Percentiles rank a stretch among this genome's conserved stretches.
Evolutionary conservation across 352 stramenopile species (phyloP).

Genomic region (Phytophthora brassicae): DNA sequence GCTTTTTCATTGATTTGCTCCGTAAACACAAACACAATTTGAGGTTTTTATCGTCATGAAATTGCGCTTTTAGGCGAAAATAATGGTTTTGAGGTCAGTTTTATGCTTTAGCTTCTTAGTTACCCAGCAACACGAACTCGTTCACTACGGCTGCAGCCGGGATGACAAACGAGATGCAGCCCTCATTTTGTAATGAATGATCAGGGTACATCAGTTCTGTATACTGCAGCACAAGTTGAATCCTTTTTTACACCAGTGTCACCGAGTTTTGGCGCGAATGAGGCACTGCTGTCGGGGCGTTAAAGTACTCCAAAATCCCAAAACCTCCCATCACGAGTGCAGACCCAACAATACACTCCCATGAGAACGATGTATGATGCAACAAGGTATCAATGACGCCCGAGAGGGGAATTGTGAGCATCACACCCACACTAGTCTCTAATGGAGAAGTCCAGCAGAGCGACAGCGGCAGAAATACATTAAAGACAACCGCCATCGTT

Average conservation of each 20-base stretch:
- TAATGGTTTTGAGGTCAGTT: too few relatives aligned
- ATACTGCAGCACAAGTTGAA: not conserved
- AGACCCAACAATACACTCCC: slow-evolving; percentile 48
- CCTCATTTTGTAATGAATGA: not conserved
- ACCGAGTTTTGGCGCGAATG: not conserved
- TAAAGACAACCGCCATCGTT: slow-evolving; percentile 36
- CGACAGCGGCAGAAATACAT: slow-evolving; percentile 44
- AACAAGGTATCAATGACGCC: slow-evolving; percentile 46
- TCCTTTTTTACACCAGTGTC: not conserved
- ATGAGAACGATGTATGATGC: slow-evolving; percentile 47
- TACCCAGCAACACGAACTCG: slow-evolving; percentile 1
- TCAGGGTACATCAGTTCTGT: not conserved
- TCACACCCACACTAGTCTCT: slow-evolving; percentile 61
- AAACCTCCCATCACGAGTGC: slow-evolving; percentile 44
- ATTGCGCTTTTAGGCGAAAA: too few relatives aligned
- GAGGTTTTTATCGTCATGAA: too few relatives aligned
- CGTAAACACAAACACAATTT: too few relatives aligned
- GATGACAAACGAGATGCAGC: slow-evolving; percentile 14
- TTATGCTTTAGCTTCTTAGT: too few relatives aligned
- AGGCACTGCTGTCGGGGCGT: not conserved
- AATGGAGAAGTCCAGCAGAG: slow-evolving; percentile 59
- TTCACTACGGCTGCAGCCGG: slow-evolving; percentile 1
- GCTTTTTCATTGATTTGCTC: too few relatives aligned
- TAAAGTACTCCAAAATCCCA: slow-evolving; percentile 14
- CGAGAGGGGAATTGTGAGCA: slow-evolving; percentile 61